These are phyloP conservation scores for Rhizophora apiculata DNA, from an alignment of 345 rosid genomes.

Conservation along the genomic window DNA sequence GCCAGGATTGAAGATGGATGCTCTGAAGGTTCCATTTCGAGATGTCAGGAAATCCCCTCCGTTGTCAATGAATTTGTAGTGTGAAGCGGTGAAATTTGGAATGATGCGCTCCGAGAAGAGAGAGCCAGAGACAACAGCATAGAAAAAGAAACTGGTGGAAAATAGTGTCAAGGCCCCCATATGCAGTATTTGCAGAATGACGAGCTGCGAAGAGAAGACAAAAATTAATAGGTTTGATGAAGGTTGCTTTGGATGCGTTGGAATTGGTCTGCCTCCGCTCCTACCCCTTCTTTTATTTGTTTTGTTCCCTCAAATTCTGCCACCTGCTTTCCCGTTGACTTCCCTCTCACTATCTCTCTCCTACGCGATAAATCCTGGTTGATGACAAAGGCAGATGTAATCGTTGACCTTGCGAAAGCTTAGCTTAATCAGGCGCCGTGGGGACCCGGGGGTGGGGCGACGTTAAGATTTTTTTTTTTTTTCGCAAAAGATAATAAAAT, in stretches of 20 bases:
- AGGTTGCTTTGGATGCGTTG: slow-evolving; percentile 10
- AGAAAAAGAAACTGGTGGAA: slow-evolving; percentile 31
- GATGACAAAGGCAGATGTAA: slow-evolving; percentile 14
- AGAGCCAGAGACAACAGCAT: slow-evolving; percentile 35
- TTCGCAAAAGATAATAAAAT: slow-evolving; percentile 13
- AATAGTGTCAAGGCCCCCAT: slow-evolving; percentile 47
- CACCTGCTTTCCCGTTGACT: slow-evolving; percentile 30
- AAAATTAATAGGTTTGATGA: slow-evolving; percentile 2
- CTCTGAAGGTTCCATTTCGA: slow-evolving; percentile 53
- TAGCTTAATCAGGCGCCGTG: background rate
- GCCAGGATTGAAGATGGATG: slow-evolving; percentile 54
- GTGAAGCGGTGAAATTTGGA: slow-evolving; percentile 71
- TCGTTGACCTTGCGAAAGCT: slow-evolving; percentile 16
- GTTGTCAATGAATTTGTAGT: slow-evolving; percentile 43
- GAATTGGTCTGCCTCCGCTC: slow-evolving; percentile 20
- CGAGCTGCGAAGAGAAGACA: slow-evolving; percentile 11
- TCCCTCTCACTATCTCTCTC: slow-evolving; percentile 16
- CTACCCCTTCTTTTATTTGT: slow-evolving; percentile 24
- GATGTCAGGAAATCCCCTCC: slow-evolving; percentile 64
- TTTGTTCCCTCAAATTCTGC: slow-evolving; percentile 19
- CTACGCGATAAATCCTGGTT: slow-evolving; percentile 15
- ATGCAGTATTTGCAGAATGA: slow-evolving; percentile 16
- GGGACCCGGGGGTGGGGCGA: background rate
- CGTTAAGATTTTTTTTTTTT: background rate
- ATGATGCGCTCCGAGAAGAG: slow-evolving; percentile 42